Evolutionary conservation across 176 grass and related monocot species (phyloP), one percentile per base, ranked within the genome.

Genomic region (Triticum monococcum): DNA sequence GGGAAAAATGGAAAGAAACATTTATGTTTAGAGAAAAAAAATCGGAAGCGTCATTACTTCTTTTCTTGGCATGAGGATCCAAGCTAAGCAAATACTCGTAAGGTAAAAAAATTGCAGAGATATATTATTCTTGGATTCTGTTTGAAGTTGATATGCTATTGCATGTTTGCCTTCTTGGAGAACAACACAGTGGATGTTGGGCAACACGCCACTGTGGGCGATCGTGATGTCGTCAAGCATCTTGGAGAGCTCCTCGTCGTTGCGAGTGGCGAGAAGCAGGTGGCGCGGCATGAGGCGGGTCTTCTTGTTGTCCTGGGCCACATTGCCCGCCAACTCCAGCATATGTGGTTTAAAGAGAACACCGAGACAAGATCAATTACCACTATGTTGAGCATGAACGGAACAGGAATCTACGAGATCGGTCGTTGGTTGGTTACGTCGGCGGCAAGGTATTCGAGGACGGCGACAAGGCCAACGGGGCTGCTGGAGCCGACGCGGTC

Each of bases 241-340:
- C 64, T 48, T 83, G 8, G 64, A 64, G 74, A 89, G 87, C 64
- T 89, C 87, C 74, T 79, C 37, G 14, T 89, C 52, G 28, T 84
- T 89, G 71, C 64, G 74, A 38, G 84, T 64, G 11, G 52, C 73
- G 1, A 88, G 80, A 18, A 83, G 73, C 17, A 83, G 33, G 71
- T 88, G 87, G 10, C 74, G 50, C 4, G 73, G 64, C 24, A 84
- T 25, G 81, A 84, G 79, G 33, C 74, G 26, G 17, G 12, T 83
- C 80, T 83, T 88, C 87, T 88, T 88, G 81, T 88, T 84, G 74
- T 88, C 73, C 33, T 75, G 38, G 5, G 81, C 81, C 10, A 48
- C 81, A 35, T 88, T 88, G 5, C 73, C 73, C 3, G 10, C 87
- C 4, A 88, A 74, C 81, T 84, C 79, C 10, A 88, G 20, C 4